These are phyloP conservation scores for Paramyrothecium roridum DNA, from an alignment of 2,329 filamentous ascomycete genomes.

Conservation along the genomic window DNA sequence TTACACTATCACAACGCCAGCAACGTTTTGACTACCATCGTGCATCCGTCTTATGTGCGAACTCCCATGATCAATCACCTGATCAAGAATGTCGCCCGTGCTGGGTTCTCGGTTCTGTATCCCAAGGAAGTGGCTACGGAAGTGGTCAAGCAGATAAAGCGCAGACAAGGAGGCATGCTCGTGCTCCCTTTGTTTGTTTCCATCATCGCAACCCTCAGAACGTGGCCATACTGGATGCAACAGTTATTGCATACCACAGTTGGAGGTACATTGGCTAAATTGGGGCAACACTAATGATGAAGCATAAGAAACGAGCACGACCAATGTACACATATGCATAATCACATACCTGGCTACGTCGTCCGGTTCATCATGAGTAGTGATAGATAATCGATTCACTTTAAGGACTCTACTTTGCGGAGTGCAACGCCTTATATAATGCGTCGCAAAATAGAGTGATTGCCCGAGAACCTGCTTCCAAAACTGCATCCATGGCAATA, in stretches of 20 bases:
- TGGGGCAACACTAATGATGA: too few species aligned
- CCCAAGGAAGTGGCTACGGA: slow-evolving; percentile 30
- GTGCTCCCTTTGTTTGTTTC: slow-evolving; percentile 28
- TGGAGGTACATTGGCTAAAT: too few species aligned
- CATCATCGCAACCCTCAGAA: slow-evolving; percentile 4
- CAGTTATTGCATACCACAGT: slow-evolving; percentile 5
- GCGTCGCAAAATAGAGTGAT: slow-evolving; percentile 39
- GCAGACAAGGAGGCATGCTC: slow-evolving; percentile 35
- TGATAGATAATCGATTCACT: too few species aligned
- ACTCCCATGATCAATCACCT: slow-evolving; percentile 7
- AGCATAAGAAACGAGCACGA: slow-evolving; percentile 8
- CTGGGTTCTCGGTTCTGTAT: slow-evolving; percentile 13
- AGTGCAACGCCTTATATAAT: slow-evolving; percentile 5
- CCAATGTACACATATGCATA: too few species aligned
- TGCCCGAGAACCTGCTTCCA: slow-evolving; percentile 47
- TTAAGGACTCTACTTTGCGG: neutral
- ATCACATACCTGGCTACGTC: too few species aligned
- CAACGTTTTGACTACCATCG: slow-evolving; percentile 56
- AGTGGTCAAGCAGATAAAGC: slow-evolving; percentile 37
- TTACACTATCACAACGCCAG: slow-evolving; percentile 53
- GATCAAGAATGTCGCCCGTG: slow-evolving; percentile 11
- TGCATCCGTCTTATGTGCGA: slow-evolving; percentile 42
- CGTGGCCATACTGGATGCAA: slow-evolving; percentile 12
- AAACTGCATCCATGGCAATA: slow-evolving; percentile 52
- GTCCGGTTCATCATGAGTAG: too few species aligned